A percentile compares a stretch with the other conserved stretches of the same genome.
phyloP scores from a whole-genome alignment of 2,329 filamentous ascomycete species.

The Cucurbitaria berberidis region DNA sequence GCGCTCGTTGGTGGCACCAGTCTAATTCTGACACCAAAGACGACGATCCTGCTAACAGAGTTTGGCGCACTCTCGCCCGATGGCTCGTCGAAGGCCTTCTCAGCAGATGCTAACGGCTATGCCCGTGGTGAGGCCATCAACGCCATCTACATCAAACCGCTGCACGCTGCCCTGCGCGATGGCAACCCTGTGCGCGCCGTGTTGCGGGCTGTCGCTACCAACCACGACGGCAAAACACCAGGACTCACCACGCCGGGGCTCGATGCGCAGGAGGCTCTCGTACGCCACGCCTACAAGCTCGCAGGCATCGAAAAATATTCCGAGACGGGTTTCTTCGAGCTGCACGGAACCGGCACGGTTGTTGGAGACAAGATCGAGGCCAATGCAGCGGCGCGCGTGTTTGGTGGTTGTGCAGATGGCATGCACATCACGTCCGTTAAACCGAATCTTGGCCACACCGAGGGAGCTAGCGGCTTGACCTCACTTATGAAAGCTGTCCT shows the following conservation, averaged over 20 bases:
- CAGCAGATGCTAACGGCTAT: conserved; percentile 25
- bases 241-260: conserved; percentile 60
- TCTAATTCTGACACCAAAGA: conserved; percentile 15
- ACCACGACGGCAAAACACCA: conserved; percentile 59
- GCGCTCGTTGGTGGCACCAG: conserved; percentile 24
- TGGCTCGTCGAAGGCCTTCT: conserved; percentile 24
- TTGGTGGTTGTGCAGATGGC: conserved; percentile 3
- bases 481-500: conserved; percentile 48
- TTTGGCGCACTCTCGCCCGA: conserved; percentile 11
- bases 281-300: conserved; percentile 9
- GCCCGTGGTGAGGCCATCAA: conserved; percentile 22
- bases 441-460: conserved; percentile 47
- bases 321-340: conserved; percentile 39
- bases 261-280: conserved; percentile 51
- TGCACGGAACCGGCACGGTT: conserved; percentile 56
- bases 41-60: background rate
- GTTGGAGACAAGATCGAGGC: conserved; percentile 51
- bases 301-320: conserved; percentile 4
- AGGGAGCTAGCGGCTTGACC: conserved; percentile 47
- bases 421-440: conserved; percentile 27
- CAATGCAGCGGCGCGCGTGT: conserved; percentile 13
- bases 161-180: conserved; percentile 58
- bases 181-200: conserved; percentile 58
- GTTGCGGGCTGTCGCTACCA: conserved; percentile 45
- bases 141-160: background rate